phyloP scores from a whole-genome alignment of 257 asterid genomes.

The Solanum arcanum region DNA sequence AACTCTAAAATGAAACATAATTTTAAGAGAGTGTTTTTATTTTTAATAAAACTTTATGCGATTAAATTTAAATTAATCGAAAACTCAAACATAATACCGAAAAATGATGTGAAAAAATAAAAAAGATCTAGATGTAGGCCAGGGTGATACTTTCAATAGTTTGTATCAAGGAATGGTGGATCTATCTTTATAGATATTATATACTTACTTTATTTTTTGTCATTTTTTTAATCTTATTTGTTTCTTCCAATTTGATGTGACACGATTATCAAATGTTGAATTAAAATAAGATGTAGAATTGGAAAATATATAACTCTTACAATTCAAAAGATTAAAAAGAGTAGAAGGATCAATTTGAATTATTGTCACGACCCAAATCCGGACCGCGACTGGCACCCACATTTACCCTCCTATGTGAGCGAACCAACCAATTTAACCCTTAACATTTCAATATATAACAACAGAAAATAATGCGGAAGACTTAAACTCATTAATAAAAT shows the following conservation, averaged over 20 bases:
- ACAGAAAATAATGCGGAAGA: no score
- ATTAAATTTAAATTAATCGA: not conserved
- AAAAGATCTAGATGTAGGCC: not conserved
- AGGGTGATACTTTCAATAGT: not conserved
- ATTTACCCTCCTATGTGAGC: no score
- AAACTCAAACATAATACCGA: not conserved
- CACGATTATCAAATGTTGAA: not conserved
- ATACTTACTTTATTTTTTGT: not conserved
- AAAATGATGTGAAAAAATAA: not conserved
- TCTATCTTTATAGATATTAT: not conserved
- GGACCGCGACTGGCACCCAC: no score
- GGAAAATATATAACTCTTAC: not conserved
- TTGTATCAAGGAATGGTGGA: not conserved
- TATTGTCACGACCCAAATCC: no score
- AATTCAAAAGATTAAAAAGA: not conserved
- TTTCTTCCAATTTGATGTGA: not conserved
- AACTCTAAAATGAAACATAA: not conserved
- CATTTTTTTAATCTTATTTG: not conserved
- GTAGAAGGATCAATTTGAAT: not conserved
- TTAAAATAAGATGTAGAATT: not conserved
- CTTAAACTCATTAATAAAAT: no score
- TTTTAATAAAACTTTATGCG: not conserved
- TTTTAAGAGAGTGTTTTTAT: not conserved
- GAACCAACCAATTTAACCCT: no score
- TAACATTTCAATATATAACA: no score